Evolutionary conservation across 768 basidiomycete genomes (phyloP), one percentile per base, ranked within the genome.

Genomic region (Melanogaster broomeanus): DNA sequence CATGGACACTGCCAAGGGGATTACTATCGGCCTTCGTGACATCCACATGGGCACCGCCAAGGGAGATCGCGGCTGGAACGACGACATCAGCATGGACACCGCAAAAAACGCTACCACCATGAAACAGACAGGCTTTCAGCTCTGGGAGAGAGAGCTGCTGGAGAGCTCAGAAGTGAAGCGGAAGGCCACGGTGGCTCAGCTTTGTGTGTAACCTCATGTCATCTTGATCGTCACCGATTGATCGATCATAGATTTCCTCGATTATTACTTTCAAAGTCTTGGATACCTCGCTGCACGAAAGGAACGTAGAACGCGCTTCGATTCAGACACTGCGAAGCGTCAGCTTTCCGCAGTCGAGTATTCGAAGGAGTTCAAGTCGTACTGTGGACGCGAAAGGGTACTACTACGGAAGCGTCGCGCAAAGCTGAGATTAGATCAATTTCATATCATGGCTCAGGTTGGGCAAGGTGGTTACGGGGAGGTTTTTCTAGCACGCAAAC

Each of bases 401-500:
- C 67, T 97, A 8, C 77, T 99, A n/a, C 80, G 97, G 48, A 87
- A 89, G 55, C 81, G 97, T n/a, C 80, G 97, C 33, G 87, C 95
- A 11, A 99, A 97, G 66, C 79, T 98, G 38, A 83, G 85, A 52
- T 84, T 99, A 22, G 93, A 98, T 43, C 91, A 96, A 63, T 99
- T 99, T 71, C 92, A 97, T 64, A 96, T 99, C 68, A 95, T 99
- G 57, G 93, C 94, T 1, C 97, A 99, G 70, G 93, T 99, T 42
- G 97, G 97, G 2, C 97, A 99, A 73, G 97, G 97, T 12, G 97
- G 97, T 3, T 99, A 98, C 70, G 97, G 97, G 6, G 96, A 98
- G 58, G 97, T 99, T 22, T 99, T 90, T 65, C 78, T 99, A 45
- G 97, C 97, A 10, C 77, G 96, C 37, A 97, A 98, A 68, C 88